Evolutionary conservation across 2,329 filamentous ascomycete genomes (phyloP).

Genomic region (Aspergillus luchuensis): DNA sequence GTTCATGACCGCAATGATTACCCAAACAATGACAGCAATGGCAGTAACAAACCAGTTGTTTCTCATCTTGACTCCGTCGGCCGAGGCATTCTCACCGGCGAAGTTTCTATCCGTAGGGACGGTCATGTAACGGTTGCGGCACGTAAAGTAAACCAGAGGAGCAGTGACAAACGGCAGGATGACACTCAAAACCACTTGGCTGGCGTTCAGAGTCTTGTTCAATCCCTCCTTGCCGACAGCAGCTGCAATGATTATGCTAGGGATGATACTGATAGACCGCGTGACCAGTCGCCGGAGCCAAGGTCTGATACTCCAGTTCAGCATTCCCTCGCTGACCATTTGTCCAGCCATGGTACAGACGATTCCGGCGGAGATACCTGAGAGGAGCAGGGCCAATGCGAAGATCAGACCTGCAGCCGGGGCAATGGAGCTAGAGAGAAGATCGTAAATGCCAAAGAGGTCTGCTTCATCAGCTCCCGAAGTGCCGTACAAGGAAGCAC

Average conservation of each 20-base stretch:
- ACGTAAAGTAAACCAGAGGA: slow-evolving; percentile 83
- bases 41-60: slow-evolving; percentile 68
- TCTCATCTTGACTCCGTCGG: slow-evolving; percentile 61
- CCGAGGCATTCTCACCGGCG: slow-evolving; percentile 32
- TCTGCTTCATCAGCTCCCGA: slow-evolving; percentile 67
- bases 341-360: slow-evolving; percentile 88
- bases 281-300: slow-evolving; percentile 80
- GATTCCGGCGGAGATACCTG: slow-evolving; percentile 78
- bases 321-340: slow-evolving; percentile 82
- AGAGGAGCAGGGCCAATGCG: slow-evolving; percentile 76
- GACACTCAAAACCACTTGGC: slow-evolving; percentile 75
- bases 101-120: slow-evolving; percentile 54
- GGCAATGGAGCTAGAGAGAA: slow-evolving; percentile 69
- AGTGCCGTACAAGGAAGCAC: slow-evolving; percentile 70
- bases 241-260: slow-evolving; percentile 79
- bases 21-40: slow-evolving; percentile 67
- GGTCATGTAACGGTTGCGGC: slow-evolving; percentile 76
- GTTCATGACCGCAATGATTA: slow-evolving; percentile 76
- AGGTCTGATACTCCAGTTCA: slow-evolving; percentile 72
- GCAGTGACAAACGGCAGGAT: slow-evolving; percentile 81
- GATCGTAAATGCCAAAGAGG: slow-evolving; percentile 77
- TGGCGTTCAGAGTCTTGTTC: slow-evolving; percentile 70
- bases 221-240: slow-evolving; percentile 73
- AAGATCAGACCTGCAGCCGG: slow-evolving; percentile 81
- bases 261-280: slow-evolving; percentile 76